These are phyloP conservation scores for Thuja plicata DNA, from an alignment of 83 land plant species.

Conservation along the genomic window DNA sequence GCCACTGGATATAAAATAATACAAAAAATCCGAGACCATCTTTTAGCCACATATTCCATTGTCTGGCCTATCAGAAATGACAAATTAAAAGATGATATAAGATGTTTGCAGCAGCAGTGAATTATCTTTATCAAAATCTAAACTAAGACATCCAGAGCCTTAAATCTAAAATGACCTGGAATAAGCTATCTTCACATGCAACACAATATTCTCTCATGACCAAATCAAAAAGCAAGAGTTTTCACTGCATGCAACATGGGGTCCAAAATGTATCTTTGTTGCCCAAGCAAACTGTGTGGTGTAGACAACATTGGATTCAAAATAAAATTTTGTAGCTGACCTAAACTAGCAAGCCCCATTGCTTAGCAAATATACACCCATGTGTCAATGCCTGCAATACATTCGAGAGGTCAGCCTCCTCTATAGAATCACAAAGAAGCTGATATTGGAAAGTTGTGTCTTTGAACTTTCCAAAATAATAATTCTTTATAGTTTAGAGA, in stretches of 20 bases:
- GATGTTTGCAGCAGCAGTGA: background rate
- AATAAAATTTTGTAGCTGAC: background rate
- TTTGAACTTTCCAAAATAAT: too few species aligned
- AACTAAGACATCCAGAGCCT: background rate
- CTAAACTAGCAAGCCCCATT: background rate
- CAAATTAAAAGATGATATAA: background rate
- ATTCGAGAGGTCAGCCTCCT: too few species aligned
- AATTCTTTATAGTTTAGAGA: too few species aligned
- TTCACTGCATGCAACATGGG: background rate
- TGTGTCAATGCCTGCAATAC: too few species aligned
- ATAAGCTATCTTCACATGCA: background rate
- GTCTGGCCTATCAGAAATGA: background rate
- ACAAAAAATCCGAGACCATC: background rate
- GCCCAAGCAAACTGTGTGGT: background rate
- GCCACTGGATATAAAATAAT: background rate
- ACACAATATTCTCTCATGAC: background rate
- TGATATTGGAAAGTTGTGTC: too few species aligned
- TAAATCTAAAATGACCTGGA: background rate
- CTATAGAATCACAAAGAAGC: too few species aligned
- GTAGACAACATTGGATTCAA: background rate
- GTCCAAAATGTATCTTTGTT: background rate
- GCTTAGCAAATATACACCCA: background rate
- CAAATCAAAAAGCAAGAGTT: background rate
- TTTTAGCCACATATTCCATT: background rate
- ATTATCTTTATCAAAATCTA: background rate